These are phyloP conservation scores for Tricholoma saponaceum DNA, from an alignment of 768 basidiomycete genomes.

Conservation along the genomic window DNA sequence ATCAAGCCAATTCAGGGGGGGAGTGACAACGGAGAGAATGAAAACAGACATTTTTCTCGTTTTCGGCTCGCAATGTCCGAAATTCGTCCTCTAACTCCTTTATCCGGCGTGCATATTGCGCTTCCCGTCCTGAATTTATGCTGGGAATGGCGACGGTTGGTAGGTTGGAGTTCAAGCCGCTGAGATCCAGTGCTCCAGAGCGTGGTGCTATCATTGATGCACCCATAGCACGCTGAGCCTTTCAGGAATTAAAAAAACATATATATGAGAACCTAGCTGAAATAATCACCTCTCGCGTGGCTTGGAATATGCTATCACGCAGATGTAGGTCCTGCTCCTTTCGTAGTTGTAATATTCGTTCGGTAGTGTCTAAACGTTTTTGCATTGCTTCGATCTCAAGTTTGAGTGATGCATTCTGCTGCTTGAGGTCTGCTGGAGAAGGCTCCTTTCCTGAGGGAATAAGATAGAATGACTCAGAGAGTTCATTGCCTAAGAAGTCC, in stretches of 20 bases:
- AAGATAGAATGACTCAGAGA: conserved; percentile 78
- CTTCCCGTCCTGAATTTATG: conserved; percentile 48
- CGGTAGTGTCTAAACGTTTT: conserved; percentile 54
- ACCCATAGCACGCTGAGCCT: conserved; percentile 82
- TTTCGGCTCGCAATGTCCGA: conserved; percentile 57
- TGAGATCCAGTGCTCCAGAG: conserved; percentile 46
- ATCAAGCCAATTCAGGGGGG: conserved; percentile 7
- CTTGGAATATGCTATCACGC: conserved; percentile 74
- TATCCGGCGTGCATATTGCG: conserved; percentile 55
- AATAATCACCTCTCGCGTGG: conserved; percentile 53
- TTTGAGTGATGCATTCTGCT: conserved; percentile 65
- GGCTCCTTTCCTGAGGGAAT: conserved; percentile 61
- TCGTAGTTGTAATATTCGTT: conserved; percentile 60
- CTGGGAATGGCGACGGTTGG: conserved; percentile 47
- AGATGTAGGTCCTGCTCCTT: conserved; percentile 78
- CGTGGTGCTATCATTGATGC: conserved; percentile 58
- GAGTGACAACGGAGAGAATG: conserved; percentile 7
- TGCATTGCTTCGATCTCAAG: conserved; percentile 54
- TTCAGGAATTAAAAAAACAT: not conserved
- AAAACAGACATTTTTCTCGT: conserved; percentile 71
- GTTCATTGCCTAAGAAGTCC: conserved; percentile 48
- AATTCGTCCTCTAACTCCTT: conserved; percentile 84
- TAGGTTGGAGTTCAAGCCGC: conserved; percentile 54
- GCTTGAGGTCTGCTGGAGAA: conserved; percentile 45
- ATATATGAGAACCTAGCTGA: not conserved